Evolutionary conservation across 192 early-diverging fungal species (phyloP), one percentile per base, ranked within the genome.

Genomic region (Chytriomyces hyalinus): DNA sequence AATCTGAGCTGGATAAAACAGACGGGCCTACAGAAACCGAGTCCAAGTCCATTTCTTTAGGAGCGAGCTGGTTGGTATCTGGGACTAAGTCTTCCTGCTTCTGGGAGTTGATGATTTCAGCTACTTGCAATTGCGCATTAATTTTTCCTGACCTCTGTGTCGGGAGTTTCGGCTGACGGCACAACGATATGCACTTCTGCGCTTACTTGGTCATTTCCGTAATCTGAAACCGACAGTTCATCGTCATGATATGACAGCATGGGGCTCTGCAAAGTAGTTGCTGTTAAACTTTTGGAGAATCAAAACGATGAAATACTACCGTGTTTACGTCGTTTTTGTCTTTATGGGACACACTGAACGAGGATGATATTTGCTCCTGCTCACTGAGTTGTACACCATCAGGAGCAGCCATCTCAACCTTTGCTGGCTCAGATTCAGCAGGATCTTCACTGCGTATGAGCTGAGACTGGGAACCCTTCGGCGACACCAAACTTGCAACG

Each of bases 401-500:
- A 65, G 36, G 66, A 7, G 7, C 46, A 46, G 11, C n/a, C 57
- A 36, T 70, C 36, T 11, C 43, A 13, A 3, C 49, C 8, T 26
- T 36, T 2, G 36, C 73, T 75, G 10, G 28, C 3, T 20, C 59
- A 36, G 2, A 2, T 65, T 65, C n/a, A 65, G 3, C 11, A 2
- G 26, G 11, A 28, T 26, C 0, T 8, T 28, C 63, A 24, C 15
- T 13, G 28, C 45, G 6, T 4, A 46, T 61, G 28, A 51, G 5
- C 13, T 50, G 45, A 22, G 48, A 65, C 51, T 50, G 11, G 46
- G 64, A 49, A n/a, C 7, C 11, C 46, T 61, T 47, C 6, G 49
- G 67, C 26, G 69, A 6, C 44, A 61, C 57, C 63, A 65, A 1
- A 48, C 61, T 73, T 5, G 47, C 72, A 36, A 50, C 64, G 36